Evolutionary conservation across 345 rosid species (phyloP), one percentile per base, ranked within the genome.

Genomic region (Gossypium australe): DNA sequence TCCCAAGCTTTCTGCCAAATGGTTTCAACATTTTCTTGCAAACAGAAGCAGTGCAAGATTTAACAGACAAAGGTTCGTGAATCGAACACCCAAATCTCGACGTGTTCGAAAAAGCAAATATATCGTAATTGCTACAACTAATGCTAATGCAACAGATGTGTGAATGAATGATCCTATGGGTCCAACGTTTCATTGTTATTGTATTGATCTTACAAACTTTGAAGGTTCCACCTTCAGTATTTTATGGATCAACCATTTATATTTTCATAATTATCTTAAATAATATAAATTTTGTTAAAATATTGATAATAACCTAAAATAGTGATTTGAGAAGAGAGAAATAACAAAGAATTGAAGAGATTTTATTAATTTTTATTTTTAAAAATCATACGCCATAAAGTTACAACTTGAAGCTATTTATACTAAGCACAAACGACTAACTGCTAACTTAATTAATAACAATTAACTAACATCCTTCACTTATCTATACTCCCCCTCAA

Each of bases 21-120:
- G 89, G 89, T 86, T 63, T 63, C 67, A 13, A 53, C 61, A 72
- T 71, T 84, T 86, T 74, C 84, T 84, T 22, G 12, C 68, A 29
- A 74, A 79, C 65, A 38, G 22, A 12, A 62, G 49, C 18, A 47
- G 34, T 41, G 55, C 22, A 52, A 17, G 55, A 67, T 20, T 29
- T 45, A 45, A 67, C 11, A 67, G 18, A 45, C 11, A 20, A 22
- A 14, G 38, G 38, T 47, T 47, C 6, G 24, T 12, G 12, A 67
- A 12, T 47, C 10, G 20, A 47, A 67, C 24, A 47, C 13, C 48
- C 11, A 11, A 17, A 13, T 48, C 56, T 47, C 38, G 25, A 22
- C 7, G 1, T 47, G 48, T 8, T 13, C 18, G 9, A 2, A 67
- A 22, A 45, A 22, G 24, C 71, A 49, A 27, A 49, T 3, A 16